Base-by-base conservation (phyloP, 169 alveolate species). In the Plasmodium berghei region DNA sequence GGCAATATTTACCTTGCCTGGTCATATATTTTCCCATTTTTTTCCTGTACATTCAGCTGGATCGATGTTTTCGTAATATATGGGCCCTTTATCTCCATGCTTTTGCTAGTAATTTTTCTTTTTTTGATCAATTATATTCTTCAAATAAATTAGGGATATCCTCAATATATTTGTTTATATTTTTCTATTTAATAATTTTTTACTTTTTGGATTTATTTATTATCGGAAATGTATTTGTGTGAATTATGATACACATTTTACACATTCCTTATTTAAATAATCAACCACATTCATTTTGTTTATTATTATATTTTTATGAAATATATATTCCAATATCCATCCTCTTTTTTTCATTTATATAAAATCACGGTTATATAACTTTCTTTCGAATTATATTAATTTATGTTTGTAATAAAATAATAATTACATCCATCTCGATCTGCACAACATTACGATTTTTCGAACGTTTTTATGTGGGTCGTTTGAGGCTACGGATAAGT, bases 401-500 rank as follows among this genome's bases (percentile, higher is more conserved):
- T 4, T 34, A 1, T 34, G 42, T 34, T 34, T 34, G 42, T 34
- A 34, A 34, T 34, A 34, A 34, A 34, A 34, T 34, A 34, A 34
- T 34, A 34, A 34, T 46, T 73, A 73, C 87, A 73, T 73, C 87
- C 87, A 73, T 52, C 87, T 73, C 20, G 87, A 20, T 20, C 87
- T 73, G 67, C 87, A 73, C 10, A 73, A 55, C 10, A 73, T 73
- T 48, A 73, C 87, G 55, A 73, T 73, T 61, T 61, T 73, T 66
- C 87, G 18, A 52, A 73, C 73, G 28, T 73, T 73, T 52, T 61
- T 73, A 54, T 73, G 87, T 26, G 87, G 87, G 42, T 73, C 87
- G 28, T 42, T 46, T 49, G 87, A 73, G n/a, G 87, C 87, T 48
- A 73, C 46, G 12, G 87, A 73, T 55, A 73, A 46, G 67, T 73